A percentile compares a stretch with the other conserved stretches of the same genome.
phyloP scores from a whole-genome alignment of 495 filamentous ascomycete species.

The Talaromyces liani region DNA sequence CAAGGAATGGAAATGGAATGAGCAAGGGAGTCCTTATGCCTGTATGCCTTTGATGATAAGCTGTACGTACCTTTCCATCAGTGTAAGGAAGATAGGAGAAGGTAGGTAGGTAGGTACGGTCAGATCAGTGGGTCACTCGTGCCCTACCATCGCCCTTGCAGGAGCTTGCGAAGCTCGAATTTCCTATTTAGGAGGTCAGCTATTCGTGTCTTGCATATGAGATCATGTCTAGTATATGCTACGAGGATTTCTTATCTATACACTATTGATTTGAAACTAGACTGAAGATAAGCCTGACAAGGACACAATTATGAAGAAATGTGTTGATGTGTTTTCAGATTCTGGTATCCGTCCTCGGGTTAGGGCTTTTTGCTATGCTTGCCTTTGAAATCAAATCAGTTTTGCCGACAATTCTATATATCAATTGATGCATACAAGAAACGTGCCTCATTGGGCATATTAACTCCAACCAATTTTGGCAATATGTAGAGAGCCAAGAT shows the following conservation, averaged over 20 bases:
- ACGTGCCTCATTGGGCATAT: neutral
- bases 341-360: neutral
- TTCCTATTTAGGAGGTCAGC: neutral
- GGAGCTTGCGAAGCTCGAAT: slow-evolving; percentile 3
- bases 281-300: neutral
- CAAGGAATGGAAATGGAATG: slow-evolving; percentile 5
- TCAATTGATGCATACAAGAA: neutral
- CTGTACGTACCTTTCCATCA: neutral
- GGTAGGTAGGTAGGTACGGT: neutral
- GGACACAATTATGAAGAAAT: neutral
- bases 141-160: neutral
- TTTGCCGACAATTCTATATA: neutral
- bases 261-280: neutral
- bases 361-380: neutral
- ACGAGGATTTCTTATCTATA: neutral
- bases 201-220: neutral
- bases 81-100: neutral
- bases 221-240: neutral
- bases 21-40: too few relatives aligned
- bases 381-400: neutral
- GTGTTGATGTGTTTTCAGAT: neutral
- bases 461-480: neutral
- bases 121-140: neutral
- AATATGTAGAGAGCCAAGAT: neutral
- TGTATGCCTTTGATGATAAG: too few relatives aligned